These are phyloP conservation scores for Xylaria sp. DNA, from an alignment of 2,329 filamentous ascomycete species.

Conservation along the genomic window DNA sequence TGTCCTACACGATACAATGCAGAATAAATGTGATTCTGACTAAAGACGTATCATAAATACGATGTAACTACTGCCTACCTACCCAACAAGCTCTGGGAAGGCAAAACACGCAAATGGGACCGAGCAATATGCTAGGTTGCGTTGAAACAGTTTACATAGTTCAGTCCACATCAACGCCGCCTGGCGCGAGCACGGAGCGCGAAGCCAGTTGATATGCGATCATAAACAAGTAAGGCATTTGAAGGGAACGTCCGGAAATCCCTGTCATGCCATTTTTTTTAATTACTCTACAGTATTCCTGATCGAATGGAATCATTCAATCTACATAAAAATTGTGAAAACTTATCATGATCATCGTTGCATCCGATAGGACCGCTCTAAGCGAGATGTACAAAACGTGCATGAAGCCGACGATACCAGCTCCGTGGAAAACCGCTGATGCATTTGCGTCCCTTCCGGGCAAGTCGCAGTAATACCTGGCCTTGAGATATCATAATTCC, in stretches of 20 bases:
- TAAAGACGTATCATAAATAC: not conserved
- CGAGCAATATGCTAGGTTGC: not conserved
- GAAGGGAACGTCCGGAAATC: not conserved
- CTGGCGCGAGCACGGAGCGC: not conserved
- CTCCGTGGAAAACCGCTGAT: slow-evolving; percentile 1
- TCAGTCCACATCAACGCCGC: slow-evolving; percentile 48
- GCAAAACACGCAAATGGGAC: not conserved
- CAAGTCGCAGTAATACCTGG: slow-evolving; percentile 8
- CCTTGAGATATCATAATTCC: slow-evolving; percentile 10
- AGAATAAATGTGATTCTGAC: too few species aligned
- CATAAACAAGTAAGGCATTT: not conserved
- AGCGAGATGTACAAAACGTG: slow-evolving; percentile 25
- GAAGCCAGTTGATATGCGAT: not conserved
- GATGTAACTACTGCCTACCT: not conserved
- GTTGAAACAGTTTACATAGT: not conserved
- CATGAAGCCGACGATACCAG: slow-evolving; percentile 5
- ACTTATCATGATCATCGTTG: slow-evolving; percentile 29
- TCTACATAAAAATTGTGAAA: slow-evolving; percentile 31
- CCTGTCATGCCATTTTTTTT: slow-evolving; percentile 19
- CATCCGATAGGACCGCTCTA: slow-evolving; percentile 16
- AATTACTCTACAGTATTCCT: slow-evolving; percentile 33
- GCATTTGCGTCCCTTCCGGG: not conserved
- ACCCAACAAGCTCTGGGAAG: not conserved
- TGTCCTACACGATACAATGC: not conserved
- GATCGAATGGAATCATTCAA: slow-evolving; percentile 26